phyloP scores from a whole-genome alignment of 768 basidiomycete genomes.

The Psilocybe azurescens region DNA sequence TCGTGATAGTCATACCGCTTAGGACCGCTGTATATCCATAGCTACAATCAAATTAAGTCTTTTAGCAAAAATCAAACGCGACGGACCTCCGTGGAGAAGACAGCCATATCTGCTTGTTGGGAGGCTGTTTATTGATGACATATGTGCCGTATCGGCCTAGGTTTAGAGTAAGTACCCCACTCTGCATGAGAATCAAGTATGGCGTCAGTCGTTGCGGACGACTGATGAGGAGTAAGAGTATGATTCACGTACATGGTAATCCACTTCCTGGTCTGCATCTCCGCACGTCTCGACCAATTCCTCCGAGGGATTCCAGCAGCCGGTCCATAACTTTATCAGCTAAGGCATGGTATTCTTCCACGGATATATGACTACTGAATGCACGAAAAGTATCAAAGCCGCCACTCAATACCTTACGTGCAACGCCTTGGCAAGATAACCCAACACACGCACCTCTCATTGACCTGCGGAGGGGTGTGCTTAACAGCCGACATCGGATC shows the following conservation, averaged over 20 bases:
- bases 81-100: conserved; percentile 85
- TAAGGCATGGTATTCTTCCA: conserved; percentile 69
- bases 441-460: conserved; percentile 50
- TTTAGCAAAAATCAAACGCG: neutral
- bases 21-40: conserved; percentile 66
- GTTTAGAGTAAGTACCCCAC: conserved; percentile 87
- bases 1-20: conserved; percentile 86
- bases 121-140: conserved; percentile 97
- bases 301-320: conserved; percentile 78
- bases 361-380: conserved; percentile 48
- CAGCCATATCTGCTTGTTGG: conserved; percentile 97
- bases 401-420: neutral
- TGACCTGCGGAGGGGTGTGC: conserved; percentile 66
- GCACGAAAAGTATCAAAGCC: neutral
- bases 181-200: conserved; percentile 47
- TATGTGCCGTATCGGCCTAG: conserved; percentile 84
- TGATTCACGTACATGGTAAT: conserved; percentile 73
- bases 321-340: conserved; percentile 81
- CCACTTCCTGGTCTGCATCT: conserved; percentile 74
- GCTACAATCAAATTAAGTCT: neutral
- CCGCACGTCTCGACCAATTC: conserved; percentile 64
- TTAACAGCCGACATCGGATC: conserved; percentile 35
- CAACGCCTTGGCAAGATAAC: no score
- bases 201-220: neutral
- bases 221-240: neutral